phyloP scores from a whole-genome alignment of 345 rosid species.

The Gynandropsis gynandra region DNA sequence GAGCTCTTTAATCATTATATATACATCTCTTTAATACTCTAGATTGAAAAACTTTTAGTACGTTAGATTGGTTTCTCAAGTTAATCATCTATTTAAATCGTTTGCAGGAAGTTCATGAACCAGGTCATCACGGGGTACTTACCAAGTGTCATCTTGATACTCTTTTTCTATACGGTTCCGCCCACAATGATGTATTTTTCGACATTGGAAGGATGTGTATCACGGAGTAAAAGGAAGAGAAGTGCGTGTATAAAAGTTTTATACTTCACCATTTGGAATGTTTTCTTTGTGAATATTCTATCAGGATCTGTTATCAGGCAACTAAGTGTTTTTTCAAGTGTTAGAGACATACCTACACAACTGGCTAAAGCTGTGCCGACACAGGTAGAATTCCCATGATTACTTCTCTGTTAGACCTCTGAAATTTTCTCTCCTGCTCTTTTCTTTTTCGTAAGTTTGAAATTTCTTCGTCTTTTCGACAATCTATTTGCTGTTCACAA shows the following conservation, averaged over 20 bases:
- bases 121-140: constrained; percentile 82
- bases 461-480: neutral
- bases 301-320: constrained; percentile 67
- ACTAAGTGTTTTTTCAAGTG: constrained; percentile 45
- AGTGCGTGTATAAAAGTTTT: constrained; percentile 75
- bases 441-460: neutral
- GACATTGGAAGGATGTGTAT: constrained; percentile 62
- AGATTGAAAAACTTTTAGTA: neutral
- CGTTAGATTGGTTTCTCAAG: neutral
- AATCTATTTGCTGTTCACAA: too few relatives aligned
- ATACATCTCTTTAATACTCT: too few relatives aligned
- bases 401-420: neutral
- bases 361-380: constrained; percentile 74
- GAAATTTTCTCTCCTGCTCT: neutral
- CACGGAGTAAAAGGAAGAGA: constrained; percentile 71
- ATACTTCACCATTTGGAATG: constrained; percentile 91
- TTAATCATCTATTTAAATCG: constrained; percentile 14
- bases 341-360: constrained; percentile 48
- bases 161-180: constrained; percentile 66
- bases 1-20: too few relatives aligned
- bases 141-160: constrained; percentile 80
- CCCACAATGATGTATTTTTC: constrained; percentile 89
- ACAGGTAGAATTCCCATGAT: constrained; percentile 51
- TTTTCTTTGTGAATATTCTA: constrained; percentile 76
- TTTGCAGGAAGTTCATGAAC: constrained; percentile 41